These are phyloP conservation scores for Kewa caespitosa DNA, from an alignment of 179 eudicot species.

Conservation along the genomic window DNA sequence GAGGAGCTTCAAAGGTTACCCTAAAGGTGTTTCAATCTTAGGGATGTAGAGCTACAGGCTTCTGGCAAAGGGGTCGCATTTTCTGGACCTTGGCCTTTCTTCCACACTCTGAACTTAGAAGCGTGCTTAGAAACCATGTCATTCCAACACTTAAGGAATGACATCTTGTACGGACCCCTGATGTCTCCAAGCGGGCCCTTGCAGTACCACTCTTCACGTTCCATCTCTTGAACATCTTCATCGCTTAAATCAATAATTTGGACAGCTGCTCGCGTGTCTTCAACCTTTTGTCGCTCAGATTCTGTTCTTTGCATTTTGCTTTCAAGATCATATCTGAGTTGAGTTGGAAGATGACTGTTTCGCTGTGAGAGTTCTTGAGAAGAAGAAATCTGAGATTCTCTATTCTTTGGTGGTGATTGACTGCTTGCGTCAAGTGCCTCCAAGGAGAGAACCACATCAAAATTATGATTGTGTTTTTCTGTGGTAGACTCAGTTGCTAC, in stretches of 20 bases:
- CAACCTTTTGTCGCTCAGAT: not conserved
- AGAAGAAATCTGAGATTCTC: not conserved
- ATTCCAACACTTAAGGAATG: slow-evolving; percentile 24
- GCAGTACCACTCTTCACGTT: slow-evolving; percentile 29
- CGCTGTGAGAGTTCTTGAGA: not conserved
- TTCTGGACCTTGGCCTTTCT: slow-evolving; percentile 27
- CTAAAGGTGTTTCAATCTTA: too few species aligned
- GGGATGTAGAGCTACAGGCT: not conserved
- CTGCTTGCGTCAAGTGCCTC: not conserved
- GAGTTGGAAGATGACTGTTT: not conserved
- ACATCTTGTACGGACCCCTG: slow-evolving; percentile 26
- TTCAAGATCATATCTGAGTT: not conserved
- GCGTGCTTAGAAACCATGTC: not conserved
- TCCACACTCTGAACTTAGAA: slow-evolving; percentile 34
- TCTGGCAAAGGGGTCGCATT: slow-evolving; percentile 26
- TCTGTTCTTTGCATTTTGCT: not conserved
- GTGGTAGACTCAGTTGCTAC: not conserved
- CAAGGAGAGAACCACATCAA: not conserved
- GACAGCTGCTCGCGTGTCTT: not conserved
- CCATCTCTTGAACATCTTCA: slow-evolving; percentile 9
- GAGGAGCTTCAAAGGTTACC: too few species aligned
- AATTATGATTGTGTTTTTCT: not conserved
- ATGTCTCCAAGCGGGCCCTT: slow-evolving; percentile 31
- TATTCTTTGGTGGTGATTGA: not conserved
- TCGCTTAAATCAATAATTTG: slow-evolving; percentile 22